Evolutionary conservation across 176 grass and related monocot genomes (phyloP).

Genomic region (Thinopyrum elongatum): DNA sequence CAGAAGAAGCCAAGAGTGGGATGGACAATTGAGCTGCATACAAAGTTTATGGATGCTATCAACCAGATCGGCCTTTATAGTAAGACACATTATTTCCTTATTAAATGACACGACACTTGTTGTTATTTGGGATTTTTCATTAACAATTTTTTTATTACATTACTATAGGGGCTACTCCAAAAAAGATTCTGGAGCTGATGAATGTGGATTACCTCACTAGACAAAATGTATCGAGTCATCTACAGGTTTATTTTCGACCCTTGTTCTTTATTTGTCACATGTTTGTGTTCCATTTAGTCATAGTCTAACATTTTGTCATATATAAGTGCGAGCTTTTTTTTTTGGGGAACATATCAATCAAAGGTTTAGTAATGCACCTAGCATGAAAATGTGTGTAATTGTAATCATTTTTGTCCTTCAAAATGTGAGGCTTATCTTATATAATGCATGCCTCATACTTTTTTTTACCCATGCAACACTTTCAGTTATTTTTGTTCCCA

Average conservation of each 20-base stretch:
- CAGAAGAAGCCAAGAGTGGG: conserved; percentile 47
- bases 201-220: conserved; percentile 50
- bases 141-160: conserved; percentile 11
- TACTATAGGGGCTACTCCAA: conserved; percentile 61
- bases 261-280: background rate
- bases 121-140: background rate
- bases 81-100: background rate
- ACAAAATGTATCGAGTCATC: conserved; percentile 67
- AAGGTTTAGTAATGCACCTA: background rate
- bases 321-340: background rate
- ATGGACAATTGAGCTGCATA: conserved; percentile 50
- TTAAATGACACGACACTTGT: background rate
- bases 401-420: background rate
- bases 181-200: conserved; percentile 67
- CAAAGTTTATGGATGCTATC: conserved; percentile 50
- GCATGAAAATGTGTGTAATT: background rate
- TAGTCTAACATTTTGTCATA: background rate
- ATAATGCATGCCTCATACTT: background rate
- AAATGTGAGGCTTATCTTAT: background rate
- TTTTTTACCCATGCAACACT: background rate
- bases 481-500: background rate
- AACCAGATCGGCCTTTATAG: conserved; percentile 54
- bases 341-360: too few relatives aligned
- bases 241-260: conserved; percentile 49
- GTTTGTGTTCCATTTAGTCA: background rate